phyloP scores from a whole-genome alignment of 139 green algal genomes.

The Micromonas pusilla region DNA sequence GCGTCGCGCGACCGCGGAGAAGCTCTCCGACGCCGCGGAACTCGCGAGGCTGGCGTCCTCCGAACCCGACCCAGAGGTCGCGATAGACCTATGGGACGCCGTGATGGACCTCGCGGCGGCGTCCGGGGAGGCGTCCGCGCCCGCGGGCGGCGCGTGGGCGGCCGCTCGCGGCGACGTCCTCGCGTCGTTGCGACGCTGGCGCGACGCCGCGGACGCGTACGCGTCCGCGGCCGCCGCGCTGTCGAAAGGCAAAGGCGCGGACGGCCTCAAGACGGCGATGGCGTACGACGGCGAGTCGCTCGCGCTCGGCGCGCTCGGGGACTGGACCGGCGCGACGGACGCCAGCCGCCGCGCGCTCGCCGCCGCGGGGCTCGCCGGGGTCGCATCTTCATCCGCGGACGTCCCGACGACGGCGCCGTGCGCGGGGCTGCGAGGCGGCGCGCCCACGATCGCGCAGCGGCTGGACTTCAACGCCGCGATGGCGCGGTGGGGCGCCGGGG shows the following conservation, averaged over 20 bases:
- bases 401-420: background rate
- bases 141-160: background rate
- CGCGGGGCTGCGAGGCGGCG: constrained; percentile 1
- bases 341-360: background rate
- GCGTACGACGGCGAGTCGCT: background rate
- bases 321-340: background rate
- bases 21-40: background rate
- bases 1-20: no score
- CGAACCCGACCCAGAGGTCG: background rate
- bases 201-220: background rate
- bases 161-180: background rate
- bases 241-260: background rate
- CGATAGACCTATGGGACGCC: background rate
- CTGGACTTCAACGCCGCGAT: constrained; percentile 8
- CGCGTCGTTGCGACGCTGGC: background rate
- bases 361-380: background rate
- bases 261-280: background rate
- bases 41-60: background rate
- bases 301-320: background rate
- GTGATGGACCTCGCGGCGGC: background rate
- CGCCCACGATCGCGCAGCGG: constrained; percentile 19
- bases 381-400: background rate
- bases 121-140: background rate
- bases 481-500: constrained; percentile 2
- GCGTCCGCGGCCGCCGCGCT: background rate